Conservation (phyloP, 345 rosid species). For the Cardamine resedifolia region DNA sequence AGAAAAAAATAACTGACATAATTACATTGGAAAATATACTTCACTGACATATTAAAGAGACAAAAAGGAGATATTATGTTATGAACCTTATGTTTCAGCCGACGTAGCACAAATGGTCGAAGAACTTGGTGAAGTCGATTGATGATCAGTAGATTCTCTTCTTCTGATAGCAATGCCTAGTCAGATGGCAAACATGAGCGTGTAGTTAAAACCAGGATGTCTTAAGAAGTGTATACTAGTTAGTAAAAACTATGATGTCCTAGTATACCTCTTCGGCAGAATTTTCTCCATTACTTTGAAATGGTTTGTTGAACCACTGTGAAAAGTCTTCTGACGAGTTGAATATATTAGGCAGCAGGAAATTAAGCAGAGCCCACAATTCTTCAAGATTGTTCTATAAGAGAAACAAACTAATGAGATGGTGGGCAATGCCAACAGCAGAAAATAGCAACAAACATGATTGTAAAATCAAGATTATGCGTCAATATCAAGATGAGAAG, state of each 20-base stretch:
- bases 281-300: conserved; percentile 82
- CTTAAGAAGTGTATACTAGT: conserved; percentile 10
- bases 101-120: conserved; percentile 90
- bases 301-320: conserved; percentile 98
- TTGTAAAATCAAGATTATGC: not conserved
- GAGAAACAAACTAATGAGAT: conserved; percentile 19
- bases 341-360: conserved; percentile 89
- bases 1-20: not conserved
- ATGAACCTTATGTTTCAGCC: conserved; percentile 86
- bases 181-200: conserved; percentile 14
- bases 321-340: conserved; percentile 94
- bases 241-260: conserved; percentile 15
- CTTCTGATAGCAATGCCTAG: conserved; percentile 90
- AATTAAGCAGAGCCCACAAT: conserved; percentile 88
- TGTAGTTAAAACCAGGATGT: conserved; percentile 12
- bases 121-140: conserved; percentile 97
- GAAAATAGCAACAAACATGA: conserved; percentile 2
- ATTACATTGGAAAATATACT: not conserved
- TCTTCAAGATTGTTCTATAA: conserved; percentile 88
- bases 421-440: conserved; percentile 8
- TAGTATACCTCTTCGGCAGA: conserved; percentile 70
- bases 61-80: conserved; percentile 40
- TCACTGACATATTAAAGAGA: not conserved
- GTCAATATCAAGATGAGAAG: not conserved
- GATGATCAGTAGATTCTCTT: conserved; percentile 87